These are phyloP conservation scores for Boletus rex-veris DNA, from an alignment of 768 basidiomycete genomes.

Conservation along the genomic window DNA sequence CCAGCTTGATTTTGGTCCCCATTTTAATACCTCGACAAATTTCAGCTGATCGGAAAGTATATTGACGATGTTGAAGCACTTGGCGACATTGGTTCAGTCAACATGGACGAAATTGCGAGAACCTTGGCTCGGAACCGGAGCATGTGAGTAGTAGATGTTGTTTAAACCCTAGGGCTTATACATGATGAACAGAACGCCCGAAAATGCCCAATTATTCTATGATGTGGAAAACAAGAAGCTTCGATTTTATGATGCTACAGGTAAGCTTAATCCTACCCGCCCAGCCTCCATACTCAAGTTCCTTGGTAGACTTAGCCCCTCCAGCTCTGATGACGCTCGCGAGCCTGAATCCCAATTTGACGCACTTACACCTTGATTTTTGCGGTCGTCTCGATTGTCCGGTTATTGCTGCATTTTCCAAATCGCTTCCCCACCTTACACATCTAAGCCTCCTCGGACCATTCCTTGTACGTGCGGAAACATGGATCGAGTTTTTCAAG, in stretches of 20 bases:
- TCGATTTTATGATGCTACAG: constrained; percentile 84
- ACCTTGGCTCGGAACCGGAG: constrained; percentile 77
- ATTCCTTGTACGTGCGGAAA: constrained; percentile 70
- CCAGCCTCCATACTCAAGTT: not conserved
- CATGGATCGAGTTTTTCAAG: constrained; percentile 75
- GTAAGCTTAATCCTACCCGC: constrained; percentile 43
- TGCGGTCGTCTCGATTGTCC: constrained; percentile 78
- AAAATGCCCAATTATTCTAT: constrained; percentile 86
- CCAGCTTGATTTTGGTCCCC: not conserved
- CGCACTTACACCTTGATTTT: constrained; percentile 72
- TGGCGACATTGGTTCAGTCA: constrained; percentile 83
- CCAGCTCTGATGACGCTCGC: constrained; percentile 68
- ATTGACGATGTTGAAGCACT: constrained; percentile 88
- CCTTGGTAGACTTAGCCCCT: constrained; percentile 58
- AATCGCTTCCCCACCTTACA: constrained; percentile 60
- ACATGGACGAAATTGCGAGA: constrained; percentile 80
- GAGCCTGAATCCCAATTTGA: constrained; percentile 81
- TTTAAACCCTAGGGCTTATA: not conserved
- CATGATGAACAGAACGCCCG: constrained; percentile 50
- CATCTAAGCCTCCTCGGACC: constrained; percentile 83
- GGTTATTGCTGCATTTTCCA: constrained; percentile 56
- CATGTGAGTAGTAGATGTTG: constrained; percentile 51
- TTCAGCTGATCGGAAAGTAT: constrained; percentile 74
- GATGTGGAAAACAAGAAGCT: constrained; percentile 63
- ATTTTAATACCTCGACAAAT: not conserved